Percentiles rank a stretch among this genome's conserved stretches.
Evolutionary conservation across 164 flowering plant genomes (phyloP).

Genomic region (Piper betle): DNA sequence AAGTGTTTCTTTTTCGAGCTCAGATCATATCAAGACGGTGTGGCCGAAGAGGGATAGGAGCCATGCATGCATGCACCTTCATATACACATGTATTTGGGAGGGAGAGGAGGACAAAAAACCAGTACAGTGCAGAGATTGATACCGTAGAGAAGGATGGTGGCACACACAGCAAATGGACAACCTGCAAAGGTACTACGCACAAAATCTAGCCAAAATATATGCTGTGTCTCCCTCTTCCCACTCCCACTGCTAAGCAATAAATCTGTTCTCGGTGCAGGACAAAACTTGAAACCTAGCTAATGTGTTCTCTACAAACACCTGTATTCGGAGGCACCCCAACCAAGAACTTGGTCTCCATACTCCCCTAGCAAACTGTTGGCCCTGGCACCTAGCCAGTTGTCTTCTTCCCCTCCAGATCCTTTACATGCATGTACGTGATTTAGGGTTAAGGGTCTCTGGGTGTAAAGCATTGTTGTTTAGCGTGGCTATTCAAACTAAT

Average conservation of each 20-base stretch:
- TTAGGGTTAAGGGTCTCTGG: neutral
- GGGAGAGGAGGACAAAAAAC: neutral
- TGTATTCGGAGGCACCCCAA: neutral
- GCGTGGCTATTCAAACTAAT: neutral
- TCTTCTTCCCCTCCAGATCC: neutral
- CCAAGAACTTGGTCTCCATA: neutral
- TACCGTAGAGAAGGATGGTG: neutral
- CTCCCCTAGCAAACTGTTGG: neutral
- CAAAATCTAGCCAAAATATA: neutral
- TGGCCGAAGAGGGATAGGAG: no score
- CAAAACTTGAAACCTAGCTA: neutral
- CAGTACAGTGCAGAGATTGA: neutral
- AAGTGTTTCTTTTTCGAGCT: no score
- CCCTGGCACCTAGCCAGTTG: neutral
- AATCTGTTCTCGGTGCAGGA: neutral
- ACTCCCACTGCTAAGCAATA: neutral
- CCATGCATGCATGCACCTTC: no score
- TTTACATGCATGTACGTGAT: neutral
- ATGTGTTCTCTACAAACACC: neutral
- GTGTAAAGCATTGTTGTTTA: no score
- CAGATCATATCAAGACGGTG: no score
- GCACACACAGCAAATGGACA: neutral
- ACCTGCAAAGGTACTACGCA: neutral
- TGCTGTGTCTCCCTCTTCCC: neutral
- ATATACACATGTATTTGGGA: no score